Percentiles rank a stretch among this genome's conserved stretches.
These are phyloP conservation scores for Vaccinium darrowii DNA, from an alignment of 148 eudicot species.

Conservation along the genomic window DNA sequence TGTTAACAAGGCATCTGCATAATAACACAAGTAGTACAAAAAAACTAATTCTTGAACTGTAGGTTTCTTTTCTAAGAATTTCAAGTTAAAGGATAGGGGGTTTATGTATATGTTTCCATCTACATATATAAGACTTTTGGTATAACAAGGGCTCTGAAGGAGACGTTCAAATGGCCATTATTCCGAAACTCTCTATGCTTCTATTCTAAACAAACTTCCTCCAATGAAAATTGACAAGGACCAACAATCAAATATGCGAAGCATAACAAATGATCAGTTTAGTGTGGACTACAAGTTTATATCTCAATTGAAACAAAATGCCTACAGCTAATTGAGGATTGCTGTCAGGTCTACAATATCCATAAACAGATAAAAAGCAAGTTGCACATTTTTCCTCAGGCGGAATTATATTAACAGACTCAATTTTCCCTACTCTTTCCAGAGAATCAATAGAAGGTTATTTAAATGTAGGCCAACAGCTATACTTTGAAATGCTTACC, in stretches of 20 bases:
- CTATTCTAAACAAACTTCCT: not conserved
- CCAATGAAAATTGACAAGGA: not conserved
- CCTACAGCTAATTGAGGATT: not conserved
- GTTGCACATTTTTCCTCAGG: not conserved
- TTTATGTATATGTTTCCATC: not conserved
- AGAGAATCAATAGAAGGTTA: not conserved
- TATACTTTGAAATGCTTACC: conserved; percentile 1
- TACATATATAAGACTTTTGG: not conserved
- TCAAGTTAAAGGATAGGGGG: not conserved
- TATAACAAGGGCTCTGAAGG: not conserved
- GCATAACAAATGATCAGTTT: not conserved
- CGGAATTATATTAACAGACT: not conserved
- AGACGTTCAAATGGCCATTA: not conserved
- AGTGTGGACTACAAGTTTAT: not conserved
- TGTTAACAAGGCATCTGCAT: not conserved
- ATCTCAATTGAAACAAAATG: not conserved
- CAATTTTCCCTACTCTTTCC: not conserved
- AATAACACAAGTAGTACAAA: not conserved
- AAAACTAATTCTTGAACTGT: not conserved
- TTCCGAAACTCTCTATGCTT: not conserved
- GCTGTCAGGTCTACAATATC: not conserved
- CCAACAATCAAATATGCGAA: not conserved
- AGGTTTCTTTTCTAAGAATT: not conserved
- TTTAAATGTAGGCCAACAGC: not conserved
- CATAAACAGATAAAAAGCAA: not conserved